Evolutionary conservation across 148 eudicot genomes (phyloP).

Genomic region (Diospyros kaki): DNA sequence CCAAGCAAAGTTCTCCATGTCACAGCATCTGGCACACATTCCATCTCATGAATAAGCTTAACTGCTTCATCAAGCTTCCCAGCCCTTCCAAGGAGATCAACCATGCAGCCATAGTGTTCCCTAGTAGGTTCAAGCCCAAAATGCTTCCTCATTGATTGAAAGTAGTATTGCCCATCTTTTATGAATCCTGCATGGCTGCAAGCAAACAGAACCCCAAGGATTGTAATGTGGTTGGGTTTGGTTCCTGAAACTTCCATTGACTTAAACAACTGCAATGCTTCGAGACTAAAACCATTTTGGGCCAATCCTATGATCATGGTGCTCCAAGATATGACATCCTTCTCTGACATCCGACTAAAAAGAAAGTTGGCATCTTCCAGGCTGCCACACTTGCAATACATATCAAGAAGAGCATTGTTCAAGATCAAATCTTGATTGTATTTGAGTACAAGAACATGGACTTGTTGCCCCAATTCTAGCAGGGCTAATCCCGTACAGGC

Average conservation of each 20-base stretch:
- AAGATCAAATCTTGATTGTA: conserved; percentile 11
- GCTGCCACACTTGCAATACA: conserved; percentile 17
- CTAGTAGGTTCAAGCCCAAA: conserved; percentile 12
- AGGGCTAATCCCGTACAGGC: conserved; percentile 11
- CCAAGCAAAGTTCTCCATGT: conserved; percentile 11
- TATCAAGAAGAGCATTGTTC: conserved; percentile 15
- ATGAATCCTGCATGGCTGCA: conserved; percentile 15
- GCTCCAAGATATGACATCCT: conserved; percentile 16
- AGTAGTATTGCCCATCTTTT: conserved; percentile 11
- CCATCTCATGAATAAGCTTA: conserved; percentile 15
- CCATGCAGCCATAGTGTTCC: conserved; percentile 18
- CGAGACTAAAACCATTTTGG: conserved; percentile 8
- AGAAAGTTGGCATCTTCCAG: conserved; percentile 7
- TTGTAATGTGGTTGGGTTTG: conserved; percentile 12
- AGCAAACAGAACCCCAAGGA: conserved; percentile 11
- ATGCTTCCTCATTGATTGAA: conserved; percentile 6
- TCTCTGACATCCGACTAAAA: conserved; percentile 11
- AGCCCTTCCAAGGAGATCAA: conserved; percentile 15
- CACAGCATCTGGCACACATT: conserved; percentile 7
- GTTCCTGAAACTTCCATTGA: conserved; percentile 7
- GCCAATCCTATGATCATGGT: conserved; percentile 16
- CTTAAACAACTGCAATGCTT: conserved; percentile 7
- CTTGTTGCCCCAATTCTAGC: conserved; percentile 13
- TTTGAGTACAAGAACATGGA: conserved; percentile 14
- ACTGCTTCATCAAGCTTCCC: conserved; percentile 16